Percentiles rank a stretch among this genome's conserved stretches.
These are phyloP conservation scores for Eragrostis curvula DNA, from an alignment of 176 grass and related monocot genomes.

Conservation along the genomic window DNA sequence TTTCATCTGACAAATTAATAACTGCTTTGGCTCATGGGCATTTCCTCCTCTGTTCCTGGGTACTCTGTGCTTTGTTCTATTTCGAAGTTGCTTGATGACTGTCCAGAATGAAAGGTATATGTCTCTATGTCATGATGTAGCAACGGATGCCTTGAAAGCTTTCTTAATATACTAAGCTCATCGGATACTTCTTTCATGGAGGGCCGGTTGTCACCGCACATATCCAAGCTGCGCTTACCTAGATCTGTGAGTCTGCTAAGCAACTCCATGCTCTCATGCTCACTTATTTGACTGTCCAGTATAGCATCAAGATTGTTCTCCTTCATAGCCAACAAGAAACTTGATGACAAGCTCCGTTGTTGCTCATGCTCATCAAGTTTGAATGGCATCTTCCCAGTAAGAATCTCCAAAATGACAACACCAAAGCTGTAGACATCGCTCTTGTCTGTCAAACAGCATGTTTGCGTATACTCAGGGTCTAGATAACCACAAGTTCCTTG, in stretches of 20 bases:
- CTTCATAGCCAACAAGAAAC: slow-evolving; percentile 3
- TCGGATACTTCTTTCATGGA: slow-evolving; percentile 9
- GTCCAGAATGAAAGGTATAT: background rate
- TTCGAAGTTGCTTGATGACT: background rate
- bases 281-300: slow-evolving; percentile 1
- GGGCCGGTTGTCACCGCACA: background rate
- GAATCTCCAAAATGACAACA: background rate
- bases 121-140: background rate
- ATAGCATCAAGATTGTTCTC: slow-evolving; percentile 9
- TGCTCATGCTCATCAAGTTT: background rate
- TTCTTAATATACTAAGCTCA: background rate
- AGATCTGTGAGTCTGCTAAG: slow-evolving; percentile 1
- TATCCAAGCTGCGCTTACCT: background rate
- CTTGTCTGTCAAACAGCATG: background rate
- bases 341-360: background rate
- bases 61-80: slow-evolving; percentile 11
- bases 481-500: slow-evolving; percentile 8
- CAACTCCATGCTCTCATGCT: background rate
- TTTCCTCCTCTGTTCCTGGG: slow-evolving; percentile 6
- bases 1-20: background rate
- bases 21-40: background rate
- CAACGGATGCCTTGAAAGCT: slow-evolving; percentile 7
- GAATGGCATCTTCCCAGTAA: background rate
- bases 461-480: slow-evolving; percentile 1
- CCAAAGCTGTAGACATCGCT: background rate